Conservation (phyloP, 2,329 filamentous ascomycete genomes). For the Hortaea werneckii region DNA sequence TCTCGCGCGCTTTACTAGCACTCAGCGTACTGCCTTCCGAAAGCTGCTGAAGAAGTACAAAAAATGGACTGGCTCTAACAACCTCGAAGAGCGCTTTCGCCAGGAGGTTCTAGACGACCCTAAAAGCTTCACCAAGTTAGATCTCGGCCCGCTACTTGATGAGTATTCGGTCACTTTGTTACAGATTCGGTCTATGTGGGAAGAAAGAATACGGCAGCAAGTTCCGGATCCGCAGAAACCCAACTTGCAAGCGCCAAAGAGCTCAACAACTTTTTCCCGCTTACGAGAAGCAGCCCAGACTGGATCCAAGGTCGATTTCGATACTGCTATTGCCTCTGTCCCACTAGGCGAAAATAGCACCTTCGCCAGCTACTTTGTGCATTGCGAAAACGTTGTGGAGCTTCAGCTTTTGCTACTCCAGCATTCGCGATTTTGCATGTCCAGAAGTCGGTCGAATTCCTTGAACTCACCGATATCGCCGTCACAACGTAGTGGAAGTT, state of each 20-base stretch:
- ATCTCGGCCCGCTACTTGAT: slow-evolving; percentile 46
- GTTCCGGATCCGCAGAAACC: background rate
- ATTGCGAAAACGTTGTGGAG: slow-evolving; percentile 44
- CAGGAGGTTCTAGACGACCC: slow-evolving; percentile 54
- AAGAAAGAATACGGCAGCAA: slow-evolving; percentile 19
- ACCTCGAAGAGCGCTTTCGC: slow-evolving; percentile 55
- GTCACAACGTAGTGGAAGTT: slow-evolving; percentile 5
- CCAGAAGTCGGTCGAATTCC: slow-evolving; percentile 19
- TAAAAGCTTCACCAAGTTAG: slow-evolving; percentile 61
- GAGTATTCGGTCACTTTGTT: slow-evolving; percentile 39
- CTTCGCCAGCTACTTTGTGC: slow-evolving; percentile 45
- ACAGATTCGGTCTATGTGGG: slow-evolving; percentile 35
- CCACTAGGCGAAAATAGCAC: slow-evolving; percentile 37
- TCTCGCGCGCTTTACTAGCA: slow-evolving; percentile 60
- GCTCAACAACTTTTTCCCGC: slow-evolving; percentile 21
- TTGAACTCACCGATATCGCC: slow-evolving; percentile 11
- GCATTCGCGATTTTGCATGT: slow-evolving; percentile 33
- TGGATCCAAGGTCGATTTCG: slow-evolving; percentile 37
- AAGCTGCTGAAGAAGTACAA: slow-evolving; percentile 82
- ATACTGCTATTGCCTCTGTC: slow-evolving; percentile 37
- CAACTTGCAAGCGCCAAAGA: background rate
- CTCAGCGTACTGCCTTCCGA: slow-evolving; percentile 65
- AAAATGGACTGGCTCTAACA: slow-evolving; percentile 72
- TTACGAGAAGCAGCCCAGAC: slow-evolving; percentile 31
- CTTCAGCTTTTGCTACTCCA: slow-evolving; percentile 43